Base-by-base conservation (phyloP, 1,284 basidiomycete species). In the Lentinula novae-zelandiae region DNA sequence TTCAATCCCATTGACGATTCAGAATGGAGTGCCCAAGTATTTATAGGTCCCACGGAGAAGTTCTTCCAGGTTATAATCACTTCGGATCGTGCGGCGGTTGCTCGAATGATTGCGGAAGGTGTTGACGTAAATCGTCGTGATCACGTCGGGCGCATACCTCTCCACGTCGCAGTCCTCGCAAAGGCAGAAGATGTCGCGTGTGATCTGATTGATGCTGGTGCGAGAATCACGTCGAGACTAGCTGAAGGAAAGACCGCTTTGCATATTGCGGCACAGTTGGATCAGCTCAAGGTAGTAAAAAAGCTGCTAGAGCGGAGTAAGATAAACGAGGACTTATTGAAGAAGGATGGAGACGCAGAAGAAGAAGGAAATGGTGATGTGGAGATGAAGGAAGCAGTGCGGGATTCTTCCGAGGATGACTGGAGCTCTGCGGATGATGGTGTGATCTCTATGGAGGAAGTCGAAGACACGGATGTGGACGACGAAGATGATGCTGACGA, bases 1-100 rank as follows among this genome's bases (percentile, higher is more conserved):
- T 86, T 87, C 75, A 81, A 84, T 57, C 84, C 84, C 0, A 85
- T 86, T 63, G 83, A 86, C 64, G 81, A 79, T n/a, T 83, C 82
- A 8, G 83, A 85, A 73, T 87, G 85, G 85, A 78, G 78, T 57
- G 81, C 76, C 46, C 81, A 83, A 61, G 82, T 80, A 2, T 86
- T 86, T 68, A 75, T 84, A 64, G 81, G 79, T 2, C 75, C 76
- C 13, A 78, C 76, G 0, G 79, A 81, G 63, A 76, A 78, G 62
- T 78, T 86, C 58, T 85, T 86, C 71, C 66, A 71, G 5, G 81
- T 82, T n/a, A 82, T 86, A 60, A 78, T 74, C 9, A 63, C 73
- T 1, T 68, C 74, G 38, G 78, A 86, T 61, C 70, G 72, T 1
- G 66, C 68, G 1, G 64, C 69, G 2, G 78, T 84, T 7, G 64